These are phyloP conservation scores for Oryza longistaminata DNA, from an alignment of 176 grass and related monocot genomes.

Conservation along the genomic window DNA sequence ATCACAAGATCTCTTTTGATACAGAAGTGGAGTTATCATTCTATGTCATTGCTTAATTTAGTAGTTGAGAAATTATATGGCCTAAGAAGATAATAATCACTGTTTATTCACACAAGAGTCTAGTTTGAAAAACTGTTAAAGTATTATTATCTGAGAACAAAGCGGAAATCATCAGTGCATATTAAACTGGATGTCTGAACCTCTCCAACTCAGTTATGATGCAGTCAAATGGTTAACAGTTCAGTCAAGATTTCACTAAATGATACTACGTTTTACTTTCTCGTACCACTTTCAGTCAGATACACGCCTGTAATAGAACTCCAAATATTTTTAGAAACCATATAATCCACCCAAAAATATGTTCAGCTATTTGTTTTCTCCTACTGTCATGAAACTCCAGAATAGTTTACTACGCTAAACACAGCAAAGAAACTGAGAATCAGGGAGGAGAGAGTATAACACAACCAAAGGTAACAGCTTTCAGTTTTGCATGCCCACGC, in stretches of 20 bases:
- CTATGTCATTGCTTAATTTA: slow-evolving; percentile 16
- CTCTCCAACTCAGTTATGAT: not conserved
- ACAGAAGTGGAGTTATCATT: not conserved
- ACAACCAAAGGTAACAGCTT: not conserved
- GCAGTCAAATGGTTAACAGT: not conserved
- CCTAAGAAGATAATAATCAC: not conserved
- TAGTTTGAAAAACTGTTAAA: not conserved
- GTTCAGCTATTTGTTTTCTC: not conserved
- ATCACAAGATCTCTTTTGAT: not conserved
- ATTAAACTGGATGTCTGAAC: not conserved
- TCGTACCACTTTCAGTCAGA: not conserved
- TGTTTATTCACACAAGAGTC: not conserved
- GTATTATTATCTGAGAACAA: not conserved
- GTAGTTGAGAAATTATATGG: not conserved
- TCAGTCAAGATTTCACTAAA: not conserved
- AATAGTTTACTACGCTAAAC: not conserved
- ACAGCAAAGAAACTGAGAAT: not conserved
- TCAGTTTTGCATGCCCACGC: not conserved
- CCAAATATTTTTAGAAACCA: not conserved
- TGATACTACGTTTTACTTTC: not conserved
- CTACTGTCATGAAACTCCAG: not conserved
- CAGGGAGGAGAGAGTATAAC: not conserved
- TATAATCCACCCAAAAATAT: not conserved
- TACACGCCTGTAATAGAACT: not conserved
- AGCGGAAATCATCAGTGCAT: not conserved